Base-by-base conservation (phyloP, 2,329 filamentous ascomycete species). In the Aspergillus sp. region DNA sequence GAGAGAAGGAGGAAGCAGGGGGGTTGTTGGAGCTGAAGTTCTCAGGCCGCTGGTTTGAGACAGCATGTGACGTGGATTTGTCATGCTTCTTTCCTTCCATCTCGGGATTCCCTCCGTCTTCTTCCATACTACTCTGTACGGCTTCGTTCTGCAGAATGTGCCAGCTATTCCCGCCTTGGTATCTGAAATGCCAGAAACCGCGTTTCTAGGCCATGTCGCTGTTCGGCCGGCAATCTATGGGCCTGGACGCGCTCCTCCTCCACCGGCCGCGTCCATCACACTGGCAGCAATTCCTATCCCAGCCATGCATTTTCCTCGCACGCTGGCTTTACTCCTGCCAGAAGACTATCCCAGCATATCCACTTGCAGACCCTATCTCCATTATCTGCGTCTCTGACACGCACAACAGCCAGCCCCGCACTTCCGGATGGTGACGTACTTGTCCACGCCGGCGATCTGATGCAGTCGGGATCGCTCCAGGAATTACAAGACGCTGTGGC, bases 371-470 rank as follows among this genome's bases (percentile, higher is more conserved):
- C 4, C 26, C 37, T 14, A 16, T 44, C 8, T 27, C 41, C n/a
- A 37, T 37, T 22, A 30, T 31, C 19, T 67, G 61, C 44, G 51
- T 68, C 20, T 68, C 66, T 5, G 64, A 69, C 40, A 69, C 64
- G 8, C 64, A 68, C 46, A 63, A 61, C 38, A 42, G 39, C n/a
- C 11, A 51, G 53, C 7, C 58, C 56, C 3, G 31, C 34, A 1
- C 37, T 70, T 6, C 64, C 64, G 1, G 24, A 40, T 2, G 67
- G 62, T 1, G 66, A 71, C 39, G 45, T 70, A 2, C 55, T 71
- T 10, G 53, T 71, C 43, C 44, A 22, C 19, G 19, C 19, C 6
- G 19, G 19, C 10, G 19, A 22, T 22, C 19, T 22, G 6, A 22
- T 10, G 19, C 6, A 6, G 6, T 10, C 5, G 5, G 19, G 19